Evolutionary conservation across 1,284 basidiomycete genomes (phyloP), one percentile per base, ranked within the genome.

Genomic region (Trametes pubescens): DNA sequence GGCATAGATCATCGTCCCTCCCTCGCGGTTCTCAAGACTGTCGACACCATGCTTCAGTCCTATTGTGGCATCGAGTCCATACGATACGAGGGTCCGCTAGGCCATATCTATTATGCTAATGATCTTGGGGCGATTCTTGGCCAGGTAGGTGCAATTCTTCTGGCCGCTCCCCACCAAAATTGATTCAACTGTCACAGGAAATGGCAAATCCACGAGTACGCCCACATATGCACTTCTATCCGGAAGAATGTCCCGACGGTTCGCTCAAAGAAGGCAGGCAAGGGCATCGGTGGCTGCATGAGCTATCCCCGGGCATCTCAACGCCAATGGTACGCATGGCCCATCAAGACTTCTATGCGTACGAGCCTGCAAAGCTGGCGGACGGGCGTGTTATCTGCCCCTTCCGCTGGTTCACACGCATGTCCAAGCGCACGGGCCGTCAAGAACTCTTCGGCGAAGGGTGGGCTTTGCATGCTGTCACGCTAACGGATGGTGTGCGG

Each of bases 251-350:
- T 51, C 47, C 68, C 69, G 5, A 32, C 43, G 1, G 47, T 21
- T 59, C 52, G 2, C 58, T 78, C 0, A 46, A 38, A 0, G 72
- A 77, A 48, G 70, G 71, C 8, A 64, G 68, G 22, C 76, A 80
- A 51, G 76, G 64, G 1, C 13, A 56, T 13, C 68, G 70, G 0
- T 79, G 78, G 78, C 65, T 65, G 1, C 11, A 71, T 10, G 72
- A 77, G 35, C 35, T 73, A 1, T 64, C 66, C 3, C 35, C 58
- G 16, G 58, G 67, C 5, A 66, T 69, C 3, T 58, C 71, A 0
- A 73, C 76, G 0, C 76, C 75, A 0, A 79, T 79, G 77, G 66
- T 69, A 8, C 67, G 72, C 4, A 51, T 70, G n/a, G 35, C 48
- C 0, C 51, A 61, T 0, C 61, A 75, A 6, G 74, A 80, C 59